Base-by-base conservation (phyloP, 1,139 yeast species). In the Kodamaea derodonti region DNA sequence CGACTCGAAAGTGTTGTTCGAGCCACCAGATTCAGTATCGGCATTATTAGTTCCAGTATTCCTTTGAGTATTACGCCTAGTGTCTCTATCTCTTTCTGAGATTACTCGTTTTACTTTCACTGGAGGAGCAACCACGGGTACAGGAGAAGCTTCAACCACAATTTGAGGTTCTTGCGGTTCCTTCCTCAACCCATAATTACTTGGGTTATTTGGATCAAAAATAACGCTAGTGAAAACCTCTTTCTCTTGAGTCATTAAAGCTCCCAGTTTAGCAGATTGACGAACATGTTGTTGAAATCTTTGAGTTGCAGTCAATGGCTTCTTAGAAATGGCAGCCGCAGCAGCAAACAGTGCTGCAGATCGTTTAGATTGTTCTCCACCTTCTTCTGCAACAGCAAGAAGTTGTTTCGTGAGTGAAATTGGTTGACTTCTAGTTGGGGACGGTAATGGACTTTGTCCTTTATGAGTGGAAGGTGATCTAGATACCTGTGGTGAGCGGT, bases 141-240 rank as follows among this genome's bases (percentile, higher is more conserved):
- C 15, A 24, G 13, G 29, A 16, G 23, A 6, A 32, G 32, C 15
- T 13, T 24, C 26, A 15, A 30, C 14, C 20, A 9, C 9, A 6
- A 9, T 6, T 18, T 6, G 9, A 18, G 22, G 22, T n/a, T n/a
- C n/a, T 22, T 6, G 13, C 23, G 43, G 23, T 22, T 52, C 47
- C 32, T 49, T 47, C 33, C 60, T 45, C 17, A 64, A 40, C 14
- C 57, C 54, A 3, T 56, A 46, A 3, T 57, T 48, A 1, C 62
- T 51, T 0, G 74, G 70, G 27, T 51, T 47, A 39, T 56, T 69
- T 0, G 75, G 75, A 43, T 69, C 74, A 43, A 59, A 69, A 2
- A 61, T 61, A 3, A 68, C 71, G 1, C 66, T 51, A 1, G 61
- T 54, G 13, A 69, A 48, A 1, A 48, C 39, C 39, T 65, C 72